Evolutionary conservation across 2,329 filamentous ascomycete genomes (phyloP), one percentile per base, ranked within the genome.

Genomic region (Colletotrichum agaves): DNA sequence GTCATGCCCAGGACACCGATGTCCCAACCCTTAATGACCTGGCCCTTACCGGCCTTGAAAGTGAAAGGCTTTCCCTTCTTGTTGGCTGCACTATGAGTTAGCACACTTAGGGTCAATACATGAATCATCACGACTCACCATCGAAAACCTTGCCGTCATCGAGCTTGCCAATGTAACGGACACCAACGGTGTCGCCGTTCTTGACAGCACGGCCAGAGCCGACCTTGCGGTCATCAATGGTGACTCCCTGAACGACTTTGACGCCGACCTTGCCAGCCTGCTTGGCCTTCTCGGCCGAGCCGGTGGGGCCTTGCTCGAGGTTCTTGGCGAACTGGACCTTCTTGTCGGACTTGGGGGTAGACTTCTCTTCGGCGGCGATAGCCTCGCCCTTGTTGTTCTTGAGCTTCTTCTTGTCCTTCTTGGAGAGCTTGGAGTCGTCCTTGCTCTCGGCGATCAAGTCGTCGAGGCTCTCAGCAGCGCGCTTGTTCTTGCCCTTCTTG

Each of bases 291-390:
- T 78, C 77, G 71, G 87, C 83, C 64, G 92, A 90, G 72, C 90
- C 90, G 47, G 94, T 97, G 71, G 96, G 96, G 68, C 96, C 96
- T 82, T 97, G 94, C 86, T 98, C 96, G 71, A 99, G 93, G 81
- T 98, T 94, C 88, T 98, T 98, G 78, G 96, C 95, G 79, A 99
- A 99, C 81, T 97, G 93, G 69, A 99, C 96, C 86, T 98, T 98
- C 89, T 98, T 98, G 80, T 92, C 91, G 64, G 85, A 83, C 85
- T 89, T 89, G 69, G 78, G 72, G 85, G 88, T 89, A 21, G 62
- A 61, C 73, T 87, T 82, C 71, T 87, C 82, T 74, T 90, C 87
- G 49, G 84, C 82, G 58, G 86, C 82, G 68, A 91, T 88, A 67
- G 96, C 90, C 78, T 98, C 92, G 73, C 95, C 96, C 79, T 97